Percentiles rank a stretch among this genome's conserved stretches.
Evolutionary conservation across 208 protist species (phyloP).

Genomic region (Acanthamoeba healyi): DNA sequence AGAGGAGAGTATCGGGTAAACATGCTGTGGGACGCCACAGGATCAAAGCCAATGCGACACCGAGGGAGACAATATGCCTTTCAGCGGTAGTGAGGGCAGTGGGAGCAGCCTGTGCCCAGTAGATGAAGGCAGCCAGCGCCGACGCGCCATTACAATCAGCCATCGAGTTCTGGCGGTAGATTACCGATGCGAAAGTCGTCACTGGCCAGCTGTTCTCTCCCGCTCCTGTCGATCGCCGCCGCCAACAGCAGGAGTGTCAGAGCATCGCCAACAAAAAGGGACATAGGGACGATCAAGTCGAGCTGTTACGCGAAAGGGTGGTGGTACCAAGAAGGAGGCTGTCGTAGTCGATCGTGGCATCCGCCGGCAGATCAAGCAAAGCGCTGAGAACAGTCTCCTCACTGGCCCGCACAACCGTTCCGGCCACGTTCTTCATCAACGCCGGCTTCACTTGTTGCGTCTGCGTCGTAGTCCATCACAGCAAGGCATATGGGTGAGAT

Average conservation of each 20-base stretch:
- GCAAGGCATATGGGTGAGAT: no score
- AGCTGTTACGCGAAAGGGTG: no score
- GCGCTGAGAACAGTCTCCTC: neutral
- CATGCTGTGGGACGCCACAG: neutral
- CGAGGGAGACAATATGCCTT: neutral
- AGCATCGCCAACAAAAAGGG: neutral
- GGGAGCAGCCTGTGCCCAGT: neutral
- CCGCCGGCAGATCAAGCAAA: neutral
- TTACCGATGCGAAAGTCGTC: neutral
- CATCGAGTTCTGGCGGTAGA: neutral
- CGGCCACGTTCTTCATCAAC: neutral
- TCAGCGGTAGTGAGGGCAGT: neutral
- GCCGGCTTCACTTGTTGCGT: no score
- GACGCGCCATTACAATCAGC: neutral
- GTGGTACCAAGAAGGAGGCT: neutral
- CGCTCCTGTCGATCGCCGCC: neutral
- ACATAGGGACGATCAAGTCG: no score
- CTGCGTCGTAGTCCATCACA: no score
- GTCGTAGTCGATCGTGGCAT: neutral
- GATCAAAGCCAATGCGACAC: neutral
- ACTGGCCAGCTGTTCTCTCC: neutral
- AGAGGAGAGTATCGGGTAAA: neutral
- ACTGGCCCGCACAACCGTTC: neutral
- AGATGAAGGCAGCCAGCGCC: neutral
- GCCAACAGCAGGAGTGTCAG: no score